Conservation (phyloP, 2,329 filamentous ascomycete species). For the Sporothrix humicola region DNA sequence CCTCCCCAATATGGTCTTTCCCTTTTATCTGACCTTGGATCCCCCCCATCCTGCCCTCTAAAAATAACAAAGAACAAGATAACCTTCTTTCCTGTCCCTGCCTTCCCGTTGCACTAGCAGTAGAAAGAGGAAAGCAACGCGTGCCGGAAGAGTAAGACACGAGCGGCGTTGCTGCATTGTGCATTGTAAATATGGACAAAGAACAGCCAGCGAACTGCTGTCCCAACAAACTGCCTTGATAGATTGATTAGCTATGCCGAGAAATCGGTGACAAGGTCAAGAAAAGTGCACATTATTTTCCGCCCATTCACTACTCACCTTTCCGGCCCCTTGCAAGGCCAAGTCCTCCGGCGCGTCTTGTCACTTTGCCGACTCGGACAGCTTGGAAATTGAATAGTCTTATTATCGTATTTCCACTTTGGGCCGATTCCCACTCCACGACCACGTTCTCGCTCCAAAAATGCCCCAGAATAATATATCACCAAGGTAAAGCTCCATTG, state of each 20-base stretch:
- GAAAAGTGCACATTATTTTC: neutral
- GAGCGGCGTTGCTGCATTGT: neutral
- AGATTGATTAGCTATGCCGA: too few relatives aligned
- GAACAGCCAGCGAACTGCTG: neutral
- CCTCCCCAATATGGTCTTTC: neutral
- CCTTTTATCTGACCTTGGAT: neutral
- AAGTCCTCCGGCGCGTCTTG: neutral
- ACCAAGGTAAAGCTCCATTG: neutral
- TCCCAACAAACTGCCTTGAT: too few relatives aligned
- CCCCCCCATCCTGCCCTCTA: neutral
- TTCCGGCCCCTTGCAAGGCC: neutral
- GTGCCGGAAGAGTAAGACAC: neutral
- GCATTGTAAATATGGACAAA: neutral
- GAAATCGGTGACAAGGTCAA: neutral
- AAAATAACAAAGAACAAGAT: slow-evolving; percentile 24
- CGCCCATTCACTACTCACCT: neutral
- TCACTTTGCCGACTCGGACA: slow-evolving; percentile 10
- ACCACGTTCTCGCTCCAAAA: slow-evolving; percentile 20
- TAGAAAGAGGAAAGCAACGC: neutral
- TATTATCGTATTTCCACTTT: slow-evolving; percentile 17
- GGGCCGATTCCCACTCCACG: neutral
- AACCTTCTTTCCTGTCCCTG: slow-evolving; percentile 18
- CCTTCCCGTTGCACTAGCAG: slow-evolving; percentile 22
- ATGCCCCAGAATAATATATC: slow-evolving; percentile 17
- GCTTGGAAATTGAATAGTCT: neutral